These are phyloP conservation scores for Phytophthora multivora DNA, from an alignment of 352 stramenopile genomes.

Conservation along the genomic window DNA sequence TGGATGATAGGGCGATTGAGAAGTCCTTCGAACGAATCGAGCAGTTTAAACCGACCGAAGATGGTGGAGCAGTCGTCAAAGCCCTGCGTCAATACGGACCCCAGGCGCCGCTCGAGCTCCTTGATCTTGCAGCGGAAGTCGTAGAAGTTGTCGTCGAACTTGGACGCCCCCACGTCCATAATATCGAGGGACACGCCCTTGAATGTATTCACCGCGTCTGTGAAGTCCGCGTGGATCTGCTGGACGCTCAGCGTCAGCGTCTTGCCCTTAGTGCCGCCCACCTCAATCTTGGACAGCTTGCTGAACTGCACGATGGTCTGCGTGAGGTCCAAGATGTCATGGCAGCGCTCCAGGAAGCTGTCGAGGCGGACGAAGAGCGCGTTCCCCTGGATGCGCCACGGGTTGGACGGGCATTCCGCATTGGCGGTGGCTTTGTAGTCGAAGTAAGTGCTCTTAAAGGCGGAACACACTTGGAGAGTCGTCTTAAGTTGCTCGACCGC, in stretches of 20 bases:
- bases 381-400: conserved; percentile 98
- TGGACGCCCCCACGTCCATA: conserved; percentile 96
- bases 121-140: conserved; percentile 98
- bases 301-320: conserved; percentile 99
- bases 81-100: conserved; percentile 95
- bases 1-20: conserved; percentile 96
- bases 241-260: conserved; percentile 93
- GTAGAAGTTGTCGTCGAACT: conserved; percentile 99
- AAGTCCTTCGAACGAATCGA: conserved; percentile 97
- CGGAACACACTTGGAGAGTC: conserved; percentile 92
- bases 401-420: conserved; percentile 97
- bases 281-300: conserved; percentile 97
- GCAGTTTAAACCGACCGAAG: conserved; percentile 97
- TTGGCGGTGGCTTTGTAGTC: conserved; percentile 98
- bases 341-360: conserved; percentile 96
- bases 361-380: conserved; percentile 97
- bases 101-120: conserved; percentile 96
- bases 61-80: conserved; percentile 98
- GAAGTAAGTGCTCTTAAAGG: conserved; percentile 98
- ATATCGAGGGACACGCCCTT: conserved; percentile 97
- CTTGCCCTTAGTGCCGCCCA: conserved; percentile 97
- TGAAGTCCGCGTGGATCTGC: conserved; percentile 97
- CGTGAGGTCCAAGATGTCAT: conserved; percentile 98
- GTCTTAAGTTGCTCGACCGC: conserved; percentile 96
- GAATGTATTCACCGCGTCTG: conserved; percentile 93